Conservation (phyloP, 805 yeast genomes). For the Ascoidea rubescens region DNA sequence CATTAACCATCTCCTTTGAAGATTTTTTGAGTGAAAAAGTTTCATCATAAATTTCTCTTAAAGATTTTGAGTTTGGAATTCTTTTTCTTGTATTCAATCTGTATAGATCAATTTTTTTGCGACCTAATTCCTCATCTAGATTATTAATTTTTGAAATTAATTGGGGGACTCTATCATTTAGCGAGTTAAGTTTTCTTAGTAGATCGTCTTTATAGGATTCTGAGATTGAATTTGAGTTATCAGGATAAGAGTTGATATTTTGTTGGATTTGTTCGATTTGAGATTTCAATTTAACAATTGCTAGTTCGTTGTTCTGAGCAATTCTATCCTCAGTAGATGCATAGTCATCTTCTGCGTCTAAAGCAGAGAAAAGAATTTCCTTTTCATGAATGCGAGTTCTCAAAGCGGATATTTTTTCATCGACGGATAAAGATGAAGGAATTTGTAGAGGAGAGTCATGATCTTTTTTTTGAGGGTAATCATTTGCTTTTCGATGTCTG, state of each 20-base stretch:
- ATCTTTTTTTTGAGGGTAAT: constrained; percentile 20
- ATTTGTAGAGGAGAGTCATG: constrained; percentile 18
- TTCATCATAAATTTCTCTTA: constrained; percentile 36
- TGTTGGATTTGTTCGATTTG: constrained; percentile 36
- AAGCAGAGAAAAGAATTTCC: constrained; percentile 52
- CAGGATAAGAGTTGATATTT: constrained; percentile 16
- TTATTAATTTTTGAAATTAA: constrained; percentile 49
- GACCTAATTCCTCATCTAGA: constrained; percentile 56
- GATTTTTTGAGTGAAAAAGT: constrained; percentile 33
- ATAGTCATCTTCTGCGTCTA: constrained; percentile 47
- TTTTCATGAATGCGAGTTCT: constrained; percentile 60
- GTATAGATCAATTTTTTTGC: constrained; percentile 49
- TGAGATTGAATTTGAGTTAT: constrained; percentile 18
- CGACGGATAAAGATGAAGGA: constrained; percentile 8
- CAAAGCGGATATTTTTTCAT: constrained; percentile 33
- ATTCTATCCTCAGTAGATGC: constrained; percentile 19
- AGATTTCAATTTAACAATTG: constrained; percentile 50
- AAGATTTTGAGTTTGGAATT: constrained; percentile 43
- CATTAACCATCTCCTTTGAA: constrained; percentile 36
- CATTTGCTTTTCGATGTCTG: constrained; percentile 30
- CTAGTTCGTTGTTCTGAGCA: constrained; percentile 27
- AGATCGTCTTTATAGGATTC: constrained; percentile 35
- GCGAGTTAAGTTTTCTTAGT: constrained; percentile 39
- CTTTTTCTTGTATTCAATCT: constrained; percentile 40
- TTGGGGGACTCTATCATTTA: constrained; percentile 60